A percentile compares a stretch with the other conserved stretches of the same genome.
These are phyloP conservation scores for Malassezia pachydermatis DNA, from an alignment of 1,284 basidiomycete genomes.

Conservation along the genomic window DNA sequence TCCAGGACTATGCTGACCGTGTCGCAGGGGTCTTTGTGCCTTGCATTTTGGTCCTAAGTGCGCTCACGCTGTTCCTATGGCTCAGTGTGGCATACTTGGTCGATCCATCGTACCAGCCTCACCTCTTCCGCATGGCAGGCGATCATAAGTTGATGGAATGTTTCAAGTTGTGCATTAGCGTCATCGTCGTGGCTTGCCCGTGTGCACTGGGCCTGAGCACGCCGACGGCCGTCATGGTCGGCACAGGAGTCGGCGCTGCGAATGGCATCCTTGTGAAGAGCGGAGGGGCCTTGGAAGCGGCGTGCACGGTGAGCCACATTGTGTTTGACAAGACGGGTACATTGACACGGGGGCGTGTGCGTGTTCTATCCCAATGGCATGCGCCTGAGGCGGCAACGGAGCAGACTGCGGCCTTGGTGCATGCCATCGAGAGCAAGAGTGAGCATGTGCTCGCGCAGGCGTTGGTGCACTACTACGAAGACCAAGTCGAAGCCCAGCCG, in stretches of 20 bases:
- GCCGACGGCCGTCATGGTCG: conserved; percentile 98
- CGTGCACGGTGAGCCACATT: conserved; percentile 67
- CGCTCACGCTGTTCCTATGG: conserved; percentile 76
- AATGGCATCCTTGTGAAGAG: conserved; percentile 98
- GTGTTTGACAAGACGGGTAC: conserved; percentile 97
- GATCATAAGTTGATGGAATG: conserved; percentile 80
- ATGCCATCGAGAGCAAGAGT: conserved; percentile 75
- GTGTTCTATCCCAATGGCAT: conserved; percentile 1
- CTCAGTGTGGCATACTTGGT: conserved; percentile 59
- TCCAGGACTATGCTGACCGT: conserved; percentile 89
- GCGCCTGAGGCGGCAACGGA: background rate
- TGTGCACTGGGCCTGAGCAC: conserved; percentile 93
- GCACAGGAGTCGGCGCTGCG: conserved; percentile 89
- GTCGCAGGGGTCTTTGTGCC: conserved; percentile 95
- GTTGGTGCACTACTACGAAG: conserved; percentile 64
- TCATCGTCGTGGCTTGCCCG: conserved; percentile 95
- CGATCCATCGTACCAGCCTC: conserved; percentile 59
- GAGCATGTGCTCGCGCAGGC: conserved; percentile 95
- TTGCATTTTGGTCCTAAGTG: conserved; percentile 69
- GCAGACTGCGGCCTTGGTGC: conserved; percentile 54
- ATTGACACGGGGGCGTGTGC: conserved; percentile 63
- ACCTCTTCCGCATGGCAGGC: conserved; percentile 72
- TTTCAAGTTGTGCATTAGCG: conserved; percentile 92
- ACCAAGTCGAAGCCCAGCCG: background rate
- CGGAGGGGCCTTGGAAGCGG: conserved; percentile 83